phyloP scores from a whole-genome alignment of 352 stramenopile genomes.

The Globisporangium paddicum region DNA sequence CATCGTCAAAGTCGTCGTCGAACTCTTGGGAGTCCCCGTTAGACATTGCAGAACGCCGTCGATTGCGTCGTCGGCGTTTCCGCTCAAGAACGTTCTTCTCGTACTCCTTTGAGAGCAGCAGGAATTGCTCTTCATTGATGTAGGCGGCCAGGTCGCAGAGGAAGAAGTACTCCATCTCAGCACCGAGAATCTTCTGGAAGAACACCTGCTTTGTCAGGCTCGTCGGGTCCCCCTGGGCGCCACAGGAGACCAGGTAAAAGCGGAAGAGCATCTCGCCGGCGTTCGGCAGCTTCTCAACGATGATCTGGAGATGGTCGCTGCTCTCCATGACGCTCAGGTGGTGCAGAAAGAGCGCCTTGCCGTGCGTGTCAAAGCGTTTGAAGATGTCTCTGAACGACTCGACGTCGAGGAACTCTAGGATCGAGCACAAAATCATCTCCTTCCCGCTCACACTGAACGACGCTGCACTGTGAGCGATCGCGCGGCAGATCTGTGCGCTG shows the following conservation, averaged over 20 bases:
- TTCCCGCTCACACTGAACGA: slow-evolving; percentile 63
- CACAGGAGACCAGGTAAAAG: slow-evolving; percentile 49
- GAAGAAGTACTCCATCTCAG: slow-evolving; percentile 73
- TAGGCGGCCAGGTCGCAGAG: slow-evolving; percentile 53
- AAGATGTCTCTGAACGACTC: slow-evolving; percentile 72
- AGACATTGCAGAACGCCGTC: slow-evolving; percentile 1
- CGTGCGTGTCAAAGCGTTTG: slow-evolving; percentile 52
- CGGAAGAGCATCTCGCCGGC: slow-evolving; percentile 56
- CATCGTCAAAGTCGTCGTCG: slow-evolving; percentile 17
- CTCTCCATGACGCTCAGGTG: slow-evolving; percentile 51
- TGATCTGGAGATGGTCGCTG: slow-evolving; percentile 45
- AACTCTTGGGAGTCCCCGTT: slow-evolving; percentile 15
- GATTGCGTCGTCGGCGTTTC: slow-evolving; percentile 13
- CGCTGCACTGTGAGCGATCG: slow-evolving; percentile 46
- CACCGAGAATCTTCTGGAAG: slow-evolving; percentile 46
- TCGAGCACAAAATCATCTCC: slow-evolving; percentile 69
- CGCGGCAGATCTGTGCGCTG: slow-evolving; percentile 65
- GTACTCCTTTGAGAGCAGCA: slow-evolving; percentile 56
- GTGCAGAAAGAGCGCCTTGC: slow-evolving; percentile 57
- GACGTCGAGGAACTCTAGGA: slow-evolving; percentile 52
- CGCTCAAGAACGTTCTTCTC: slow-evolving; percentile 44
- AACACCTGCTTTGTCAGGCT: slow-evolving; percentile 44
- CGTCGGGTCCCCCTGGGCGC: slow-evolving; percentile 15
- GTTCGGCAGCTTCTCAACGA: slow-evolving; percentile 50
- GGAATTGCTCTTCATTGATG: slow-evolving; percentile 61